Base-by-base conservation (phyloP, 2,329 filamentous ascomycete species). In the Passalora sequoiae region DNA sequence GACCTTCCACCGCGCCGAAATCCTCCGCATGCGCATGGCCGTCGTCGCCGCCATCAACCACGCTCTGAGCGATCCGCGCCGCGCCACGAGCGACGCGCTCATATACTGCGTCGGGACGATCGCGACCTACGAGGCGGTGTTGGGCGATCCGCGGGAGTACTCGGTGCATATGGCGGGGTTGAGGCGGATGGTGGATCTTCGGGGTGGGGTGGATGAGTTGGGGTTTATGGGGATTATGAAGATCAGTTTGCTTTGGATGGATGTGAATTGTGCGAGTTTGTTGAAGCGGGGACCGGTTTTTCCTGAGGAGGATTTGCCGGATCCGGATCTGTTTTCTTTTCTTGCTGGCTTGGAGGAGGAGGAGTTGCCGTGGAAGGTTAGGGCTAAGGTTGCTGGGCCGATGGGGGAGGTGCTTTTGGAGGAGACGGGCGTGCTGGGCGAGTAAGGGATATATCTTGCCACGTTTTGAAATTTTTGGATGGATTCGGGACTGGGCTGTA, bases 31-130 rank as follows among this genome's bases (percentile, higher is more conserved):
- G 17, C 32, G 24, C 10, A 36, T 36, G 32, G 32, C 32, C 8
- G 19, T 36, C 9, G 29, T 47, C 4, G 22, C 24, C 6, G 47
- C 49, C 8, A 33, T 52, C 30, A 52, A 50, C 33, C 40, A 52
- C 19, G 47, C 49, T 6, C 38, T 52, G 4, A 19, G 16, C 13
- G 47, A 52, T 21, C 40, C 46, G 16, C 24, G 29, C 15, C 33
- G 47, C 15, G 29, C 32, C 6, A 50, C 44, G 6, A 47, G 40
- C 39, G 48, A 47, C 31, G 46, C 46, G 3, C 7, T 52, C 24
- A 50, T 52, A 7, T 40, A 44, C 32, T 21, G 32, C 4, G 19
- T 36, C 15, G 19, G 17, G 20, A 36, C 21, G 21, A 4, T 36
- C 17, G 32, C 32, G 8, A 21, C 17, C 32, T 36, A 36, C 19